Evolutionary conservation across 768 basidiomycete genomes (phyloP), one percentile per base, ranked within the genome.

Genomic region (Stropharia rugosoannulata): DNA sequence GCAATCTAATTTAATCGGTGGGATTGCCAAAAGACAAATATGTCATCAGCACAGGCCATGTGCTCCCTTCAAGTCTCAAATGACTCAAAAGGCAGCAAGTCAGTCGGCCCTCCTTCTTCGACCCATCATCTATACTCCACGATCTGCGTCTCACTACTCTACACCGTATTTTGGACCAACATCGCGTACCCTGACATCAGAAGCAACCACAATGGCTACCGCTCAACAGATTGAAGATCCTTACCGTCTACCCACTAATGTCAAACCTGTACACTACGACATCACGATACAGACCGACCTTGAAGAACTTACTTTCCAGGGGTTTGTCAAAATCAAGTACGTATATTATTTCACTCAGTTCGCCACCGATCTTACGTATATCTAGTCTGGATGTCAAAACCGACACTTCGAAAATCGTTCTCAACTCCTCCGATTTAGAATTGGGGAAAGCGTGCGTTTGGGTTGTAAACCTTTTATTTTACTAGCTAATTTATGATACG

Each of bases 211-310:
- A 22, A 60, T 68, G 19, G 51, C 64, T 42, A 49, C 62, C 16
- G 36, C 60, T 8, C 54, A 65, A 49, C 58, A 56, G 18, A 53
- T 63, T 9, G 62, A 68, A 11, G 68, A 75, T 62, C 67, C 76
- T 54, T 82, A 82, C 63, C 84, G 90, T 62, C 80, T 93, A 51
- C 89, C 89, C 16, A 76, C 77, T 1, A 73, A 85, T 59, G 80
- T 89, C 51, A 83, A 78, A 62, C 86, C 91, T 11, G 79, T 70
- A 6, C 90, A 94, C 67, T 95, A 95, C 70, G 87, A 90, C 61
- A 66, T 94, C 48, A 84, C 83, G 44, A 73, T 95, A 66, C 84
- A 82, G 64, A 95, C 93, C 3, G 92, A 98, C 72, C 82, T 98
- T 50, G 80, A 87, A 54, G 78, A 78, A n/a, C 78, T 85, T 57